Evolutionary conservation across 139 green algal genomes (phyloP).

Genomic region (Micractinium conductrix): DNA sequence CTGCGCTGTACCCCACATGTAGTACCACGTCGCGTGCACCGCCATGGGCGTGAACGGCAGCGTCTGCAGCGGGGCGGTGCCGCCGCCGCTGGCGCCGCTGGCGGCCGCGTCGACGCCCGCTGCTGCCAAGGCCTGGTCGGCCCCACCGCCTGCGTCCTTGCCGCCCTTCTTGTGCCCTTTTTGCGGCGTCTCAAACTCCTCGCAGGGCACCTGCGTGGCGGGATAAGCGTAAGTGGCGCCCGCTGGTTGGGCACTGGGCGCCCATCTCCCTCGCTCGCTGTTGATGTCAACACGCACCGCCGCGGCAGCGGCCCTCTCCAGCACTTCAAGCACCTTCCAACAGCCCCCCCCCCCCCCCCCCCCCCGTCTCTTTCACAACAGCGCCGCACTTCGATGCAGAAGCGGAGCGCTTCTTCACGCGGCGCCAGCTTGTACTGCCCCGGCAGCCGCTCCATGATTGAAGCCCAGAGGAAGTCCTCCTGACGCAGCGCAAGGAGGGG

Average conservation of each 20-base stretch:
- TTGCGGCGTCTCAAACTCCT: constrained; percentile 6
- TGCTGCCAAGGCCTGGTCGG: no score
- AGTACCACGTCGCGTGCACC: constrained; percentile 34
- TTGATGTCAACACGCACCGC: no score
- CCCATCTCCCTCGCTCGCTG: no score
- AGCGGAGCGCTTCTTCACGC: constrained; percentile 12
- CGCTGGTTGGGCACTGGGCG: background rate
- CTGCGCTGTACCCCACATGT: constrained; percentile 1
- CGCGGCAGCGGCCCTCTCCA: no score
- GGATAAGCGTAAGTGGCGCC: background rate
- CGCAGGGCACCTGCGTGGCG: constrained; percentile 15
- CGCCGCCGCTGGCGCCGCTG: background rate
- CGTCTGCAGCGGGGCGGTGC: constrained; percentile 4
- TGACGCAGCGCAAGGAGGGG: background rate
- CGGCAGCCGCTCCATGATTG: background rate
- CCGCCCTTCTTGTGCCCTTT: no score
- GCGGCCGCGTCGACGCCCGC: no score
- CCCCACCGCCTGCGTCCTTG: no score
- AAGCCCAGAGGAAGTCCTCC: constrained; percentile 31
- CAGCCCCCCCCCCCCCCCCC: no score
- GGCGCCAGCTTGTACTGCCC: constrained; percentile 3
- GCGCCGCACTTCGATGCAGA: constrained; percentile 34
- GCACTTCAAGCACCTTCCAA: no score
- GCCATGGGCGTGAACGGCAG: constrained; percentile 19
- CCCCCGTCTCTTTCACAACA: no score